Percentiles rank a stretch among this genome's conserved stretches.
These are phyloP conservation scores for Schizosaccharomyces pombe DNA, from an alignment of 805 yeast species.

Conservation along the genomic window ASM294v3 CU329670.1:3604501-3605000, in stretches of 20 bases:
- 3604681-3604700: constrained; percentile 90
- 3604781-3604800: background rate
- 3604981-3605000: too few relatives aligned
- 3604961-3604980: too few relatives aligned
- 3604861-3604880: background rate
- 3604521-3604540: constrained; percentile 44
- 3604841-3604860: background rate
- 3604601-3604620: constrained; percentile 51
- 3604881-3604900: background rate
- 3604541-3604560: constrained; percentile 84
- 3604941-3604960: too few relatives aligned
- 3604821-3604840: background rate
- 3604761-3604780: constrained; percentile 4
- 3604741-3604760: constrained; percentile 5
- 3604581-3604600: constrained; percentile 55
- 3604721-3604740: constrained; percentile 66
- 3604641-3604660: constrained; percentile 40
- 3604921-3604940: background rate
- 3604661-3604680: constrained; percentile 39
- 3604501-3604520: constrained; percentile 40
- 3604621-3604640: constrained; percentile 54
- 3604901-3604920: background rate
- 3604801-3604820: background rate
- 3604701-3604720: constrained; percentile 87
- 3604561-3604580: constrained; percentile 84